A percentile compares a stretch with the other conserved stretches of the same genome.
phyloP scores from a whole-genome alignment of 139 green algal genomes.

The Chlamydomonas sphaeroides region DNA sequence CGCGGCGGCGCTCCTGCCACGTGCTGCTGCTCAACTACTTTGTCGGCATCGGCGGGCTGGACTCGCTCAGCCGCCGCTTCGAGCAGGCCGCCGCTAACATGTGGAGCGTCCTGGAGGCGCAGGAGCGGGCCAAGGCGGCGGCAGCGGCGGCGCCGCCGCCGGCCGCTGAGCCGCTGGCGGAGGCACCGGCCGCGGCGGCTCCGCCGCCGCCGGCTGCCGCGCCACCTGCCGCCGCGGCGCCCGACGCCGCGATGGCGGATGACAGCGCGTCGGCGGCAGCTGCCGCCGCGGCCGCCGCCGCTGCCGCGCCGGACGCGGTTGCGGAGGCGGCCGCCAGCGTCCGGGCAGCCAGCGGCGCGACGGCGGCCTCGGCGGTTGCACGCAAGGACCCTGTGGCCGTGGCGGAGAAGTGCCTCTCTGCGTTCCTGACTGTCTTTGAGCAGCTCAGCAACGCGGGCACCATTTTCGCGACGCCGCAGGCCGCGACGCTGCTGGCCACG shows the following conservation, averaged over 20 bases:
- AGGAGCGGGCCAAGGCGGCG: not conserved
- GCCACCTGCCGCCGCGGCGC: not conserved
- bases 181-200: not conserved
- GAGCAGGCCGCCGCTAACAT: constrained; percentile 23
- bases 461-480: constrained; percentile 61
- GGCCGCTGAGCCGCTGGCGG: not conserved
- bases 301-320: not conserved
- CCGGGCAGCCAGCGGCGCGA: not conserved
- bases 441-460: constrained; percentile 70
- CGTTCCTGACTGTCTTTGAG: constrained; percentile 64
- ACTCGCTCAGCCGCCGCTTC: constrained; percentile 40
- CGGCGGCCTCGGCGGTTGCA: not conserved
- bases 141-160: not conserved
- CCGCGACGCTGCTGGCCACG: constrained; percentile 59
- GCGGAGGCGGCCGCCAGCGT: not conserved
- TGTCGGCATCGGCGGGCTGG: constrained; percentile 46
- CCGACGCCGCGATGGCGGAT: not conserved
- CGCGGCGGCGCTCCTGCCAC: constrained; percentile 81
- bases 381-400: constrained; percentile 46
- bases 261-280: not conserved
- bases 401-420: constrained; percentile 54
- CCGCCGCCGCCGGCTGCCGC: not conserved
- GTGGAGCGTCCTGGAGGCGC: constrained; percentile 39
- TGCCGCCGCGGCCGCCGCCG: not conserved
- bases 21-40: constrained; percentile 87